These are phyloP conservation scores for Plasmopara halstedii DNA, from an alignment of 352 stramenopile species.

Conservation along the genomic window DNA sequence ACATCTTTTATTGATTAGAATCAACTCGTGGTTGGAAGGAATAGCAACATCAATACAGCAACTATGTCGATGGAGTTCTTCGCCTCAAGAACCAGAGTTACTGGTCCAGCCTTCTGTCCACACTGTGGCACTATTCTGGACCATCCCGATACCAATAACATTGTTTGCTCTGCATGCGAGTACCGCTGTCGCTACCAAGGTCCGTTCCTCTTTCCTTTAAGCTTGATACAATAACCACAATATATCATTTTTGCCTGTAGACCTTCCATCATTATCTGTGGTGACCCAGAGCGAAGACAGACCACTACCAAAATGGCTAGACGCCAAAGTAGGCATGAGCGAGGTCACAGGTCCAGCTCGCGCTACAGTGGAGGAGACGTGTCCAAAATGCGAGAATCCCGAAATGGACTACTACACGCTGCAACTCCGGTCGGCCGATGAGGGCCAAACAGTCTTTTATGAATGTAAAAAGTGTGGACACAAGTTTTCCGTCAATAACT, in stretches of 20 bases:
- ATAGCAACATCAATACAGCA: constrained; percentile 4
- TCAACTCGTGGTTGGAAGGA: constrained; percentile 23
- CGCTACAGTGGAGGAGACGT: constrained; percentile 97
- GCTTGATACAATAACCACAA: too few relatives aligned
- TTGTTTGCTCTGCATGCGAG: constrained; percentile 79
- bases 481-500: constrained; percentile 88
- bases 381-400: constrained; percentile 94
- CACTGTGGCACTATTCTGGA: constrained; percentile 85
- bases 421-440: constrained; percentile 97
- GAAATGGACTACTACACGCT: constrained; percentile 99
- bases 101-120: constrained; percentile 79
- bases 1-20: neutral
- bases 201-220: constrained; percentile 13
- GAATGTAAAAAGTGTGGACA: constrained; percentile 97
- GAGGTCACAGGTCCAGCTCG: constrained; percentile 82
- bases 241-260: constrained; percentile 19
- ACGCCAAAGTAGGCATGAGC: constrained; percentile 59
- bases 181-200: constrained; percentile 82
- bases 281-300: constrained; percentile 74
- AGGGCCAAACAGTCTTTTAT: constrained; percentile 99
- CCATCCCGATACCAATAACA: constrained; percentile 81
- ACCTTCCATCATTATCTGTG: constrained; percentile 70
- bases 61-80: constrained; percentile 64
- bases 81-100: constrained; percentile 41
- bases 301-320: constrained; percentile 73